A percentile compares a stretch with the other conserved stretches of the same genome.
These are phyloP conservation scores for Colletotrichum spaethianum DNA, from an alignment of 2,329 filamentous ascomycete genomes.

Conservation along the genomic window DNA sequence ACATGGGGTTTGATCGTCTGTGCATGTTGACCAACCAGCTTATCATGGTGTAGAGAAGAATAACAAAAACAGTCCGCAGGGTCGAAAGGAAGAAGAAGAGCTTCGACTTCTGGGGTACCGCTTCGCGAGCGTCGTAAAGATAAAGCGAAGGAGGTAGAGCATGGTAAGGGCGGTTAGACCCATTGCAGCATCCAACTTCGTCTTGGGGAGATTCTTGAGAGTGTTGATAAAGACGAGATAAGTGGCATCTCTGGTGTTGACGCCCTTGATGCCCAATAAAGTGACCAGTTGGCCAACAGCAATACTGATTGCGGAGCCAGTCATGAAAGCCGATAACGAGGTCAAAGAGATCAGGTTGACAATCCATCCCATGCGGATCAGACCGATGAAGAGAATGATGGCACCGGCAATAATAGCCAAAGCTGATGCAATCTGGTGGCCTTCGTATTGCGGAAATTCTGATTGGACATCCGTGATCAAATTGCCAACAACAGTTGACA, in stretches of 20 bases:
- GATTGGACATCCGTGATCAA: constrained; percentile 77
- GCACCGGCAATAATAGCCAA: constrained; percentile 83
- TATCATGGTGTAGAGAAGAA: constrained; percentile 91
- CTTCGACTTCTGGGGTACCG: constrained; percentile 78
- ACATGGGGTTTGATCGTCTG: constrained; percentile 73
- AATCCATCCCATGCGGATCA: constrained; percentile 87
- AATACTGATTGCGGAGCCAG: constrained; percentile 93
- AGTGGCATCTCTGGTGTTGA: constrained; percentile 83
- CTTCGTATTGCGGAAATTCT: constrained; percentile 69
- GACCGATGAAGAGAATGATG: constrained; percentile 84
- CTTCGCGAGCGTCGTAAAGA: constrained; percentile 76
- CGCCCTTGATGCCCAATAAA: constrained; percentile 83
- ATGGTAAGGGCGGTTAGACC: constrained; percentile 85
- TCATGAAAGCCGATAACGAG: constrained; percentile 96
- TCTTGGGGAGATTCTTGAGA: constrained; percentile 77
- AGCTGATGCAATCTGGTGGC: constrained; percentile 81
- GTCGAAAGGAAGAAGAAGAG: constrained; percentile 92
- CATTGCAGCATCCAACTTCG: constrained; percentile 86
- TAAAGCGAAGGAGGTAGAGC: constrained; percentile 81
- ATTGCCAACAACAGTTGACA: constrained; percentile 91
- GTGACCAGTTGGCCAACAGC: constrained; percentile 85
- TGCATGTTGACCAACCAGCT: constrained; percentile 87
- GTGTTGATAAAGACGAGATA: constrained; percentile 89
- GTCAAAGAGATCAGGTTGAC: constrained; percentile 94
- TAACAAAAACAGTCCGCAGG: constrained; percentile 90